These are phyloP conservation scores for Diaporthe aspalathi DNA, from an alignment of 2,329 filamentous ascomycete genomes.

Conservation along the genomic window DNA sequence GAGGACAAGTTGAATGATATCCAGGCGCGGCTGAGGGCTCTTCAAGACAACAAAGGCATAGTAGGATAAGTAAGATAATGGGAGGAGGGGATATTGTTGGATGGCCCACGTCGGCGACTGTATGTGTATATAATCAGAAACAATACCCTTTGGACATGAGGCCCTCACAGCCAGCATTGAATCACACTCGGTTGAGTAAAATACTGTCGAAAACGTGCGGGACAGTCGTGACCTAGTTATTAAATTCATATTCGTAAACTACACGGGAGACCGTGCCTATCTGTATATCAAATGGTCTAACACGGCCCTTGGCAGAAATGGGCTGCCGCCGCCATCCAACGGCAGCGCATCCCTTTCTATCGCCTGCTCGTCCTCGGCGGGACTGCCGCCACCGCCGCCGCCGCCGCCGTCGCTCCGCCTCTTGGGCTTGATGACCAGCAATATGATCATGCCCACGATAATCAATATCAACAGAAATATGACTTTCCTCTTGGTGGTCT, in stretches of 20 bases:
- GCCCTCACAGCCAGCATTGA: background rate
- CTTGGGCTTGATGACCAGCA: slow-evolving; percentile 83
- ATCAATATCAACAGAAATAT: slow-evolving; percentile 89
- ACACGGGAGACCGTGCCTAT: background rate
- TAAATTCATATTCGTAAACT: slow-evolving; percentile 1
- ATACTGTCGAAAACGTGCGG: background rate
- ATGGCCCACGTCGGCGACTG: background rate
- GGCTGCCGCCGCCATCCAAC: slow-evolving; percentile 10
- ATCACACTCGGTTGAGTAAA: background rate
- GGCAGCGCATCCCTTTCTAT: background rate
- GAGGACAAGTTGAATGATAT: slow-evolving; percentile 34
- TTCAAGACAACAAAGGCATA: background rate
- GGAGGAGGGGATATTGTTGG: background rate
- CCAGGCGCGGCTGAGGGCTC: slow-evolving; percentile 31
- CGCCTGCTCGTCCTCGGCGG: slow-evolving; percentile 28
- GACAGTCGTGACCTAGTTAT: background rate
- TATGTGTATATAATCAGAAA: background rate
- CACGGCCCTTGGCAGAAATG: slow-evolving; percentile 23
- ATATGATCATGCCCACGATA: slow-evolving; percentile 86
- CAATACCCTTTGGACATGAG: slow-evolving; percentile 10
- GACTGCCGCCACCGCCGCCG: slow-evolving; percentile 31
- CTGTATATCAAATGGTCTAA: slow-evolving; percentile 34
- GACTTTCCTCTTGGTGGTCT: slow-evolving; percentile 89
- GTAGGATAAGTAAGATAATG: background rate
- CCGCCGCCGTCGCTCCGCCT: slow-evolving; percentile 23